Conservation (phyloP, 164 flowering plant genomes). For the Paratinospora sagittata region DNA sequence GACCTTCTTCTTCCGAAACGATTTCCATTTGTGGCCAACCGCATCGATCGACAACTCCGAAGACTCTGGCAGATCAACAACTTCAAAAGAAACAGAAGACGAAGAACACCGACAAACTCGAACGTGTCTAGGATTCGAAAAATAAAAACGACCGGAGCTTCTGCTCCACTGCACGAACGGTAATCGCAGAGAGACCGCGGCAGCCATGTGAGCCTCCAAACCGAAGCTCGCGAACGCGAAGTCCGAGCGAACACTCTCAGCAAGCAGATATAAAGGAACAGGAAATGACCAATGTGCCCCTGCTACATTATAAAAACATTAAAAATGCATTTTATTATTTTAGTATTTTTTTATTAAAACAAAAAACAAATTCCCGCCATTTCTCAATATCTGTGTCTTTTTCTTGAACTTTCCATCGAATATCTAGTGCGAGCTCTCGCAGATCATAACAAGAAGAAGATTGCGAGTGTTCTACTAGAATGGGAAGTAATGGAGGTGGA, state of each 20-base stretch:
- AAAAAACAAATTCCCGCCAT: slow-evolving; percentile 9
- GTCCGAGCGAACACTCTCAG: too few relatives aligned
- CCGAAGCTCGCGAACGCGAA: neutral
- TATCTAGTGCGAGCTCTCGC: neutral
- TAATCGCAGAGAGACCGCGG: neutral
- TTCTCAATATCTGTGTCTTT: neutral
- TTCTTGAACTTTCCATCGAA: neutral
- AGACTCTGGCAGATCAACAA: slow-evolving; percentile 4
- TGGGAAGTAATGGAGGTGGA: slow-evolving; percentile 22
- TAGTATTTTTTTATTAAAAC: too few relatives aligned
- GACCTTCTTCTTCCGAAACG: slow-evolving; percentile 64
- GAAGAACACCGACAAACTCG: slow-evolving; percentile 9
- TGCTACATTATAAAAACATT: neutral
- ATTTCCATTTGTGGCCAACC: slow-evolving; percentile 36
- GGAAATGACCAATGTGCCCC: too few relatives aligned
- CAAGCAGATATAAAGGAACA: neutral
- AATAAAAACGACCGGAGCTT: neutral
- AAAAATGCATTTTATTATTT: too few relatives aligned
- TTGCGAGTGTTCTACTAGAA: neutral
- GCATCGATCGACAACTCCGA: neutral
- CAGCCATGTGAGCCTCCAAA: neutral
- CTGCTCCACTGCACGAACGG: slow-evolving; percentile 3
- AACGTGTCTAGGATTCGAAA: slow-evolving; percentile 9
- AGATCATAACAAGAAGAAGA: neutral
- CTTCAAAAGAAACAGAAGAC: slow-evolving; percentile 7